phyloP scores from a whole-genome alignment of 495 filamentous ascomycete genomes.

The Collariella sp. region DNA sequence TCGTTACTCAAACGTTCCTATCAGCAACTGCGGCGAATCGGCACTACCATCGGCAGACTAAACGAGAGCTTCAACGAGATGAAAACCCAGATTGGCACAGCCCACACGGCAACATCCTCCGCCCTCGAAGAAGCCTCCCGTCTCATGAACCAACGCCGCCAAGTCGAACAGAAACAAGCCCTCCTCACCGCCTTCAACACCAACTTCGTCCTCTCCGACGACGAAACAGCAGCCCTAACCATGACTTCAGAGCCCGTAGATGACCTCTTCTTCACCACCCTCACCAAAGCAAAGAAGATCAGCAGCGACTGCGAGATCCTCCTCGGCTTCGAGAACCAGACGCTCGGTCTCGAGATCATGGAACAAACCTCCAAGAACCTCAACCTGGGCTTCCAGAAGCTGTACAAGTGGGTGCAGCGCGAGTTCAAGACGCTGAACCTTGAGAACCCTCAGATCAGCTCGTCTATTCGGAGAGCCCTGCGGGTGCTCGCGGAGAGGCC shows the following conservation, averaged over 20 bases:
- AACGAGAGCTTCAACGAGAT: constrained; percentile 78
- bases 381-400: constrained; percentile 88
- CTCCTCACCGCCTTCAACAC: constrained; percentile 73
- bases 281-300: constrained; percentile 79
- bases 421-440: constrained; percentile 90
- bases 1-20: no score
- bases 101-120: constrained; percentile 65
- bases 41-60: constrained; percentile 63
- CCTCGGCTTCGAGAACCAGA: constrained; percentile 83
- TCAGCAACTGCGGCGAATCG: constrained; percentile 81
- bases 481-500: constrained; percentile 86
- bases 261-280: constrained; percentile 72
- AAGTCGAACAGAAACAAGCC: constrained; percentile 78
- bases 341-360: constrained; percentile 78
- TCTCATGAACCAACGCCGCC: constrained; percentile 63
- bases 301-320: constrained; percentile 81
- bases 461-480: constrained; percentile 74
- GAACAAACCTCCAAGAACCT: constrained; percentile 78
- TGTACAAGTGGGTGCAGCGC: constrained; percentile 88
- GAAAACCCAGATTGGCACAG: constrained; percentile 62
- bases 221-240: constrained; percentile 64
- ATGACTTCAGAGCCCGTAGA: constrained; percentile 71
- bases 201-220: constrained; percentile 77
- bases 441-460: constrained; percentile 87
- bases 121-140: constrained; percentile 70